Evolutionary conservation across 2,329 filamentous ascomycete genomes (phyloP).

Genomic region (Stenocarpella maydis): DNA sequence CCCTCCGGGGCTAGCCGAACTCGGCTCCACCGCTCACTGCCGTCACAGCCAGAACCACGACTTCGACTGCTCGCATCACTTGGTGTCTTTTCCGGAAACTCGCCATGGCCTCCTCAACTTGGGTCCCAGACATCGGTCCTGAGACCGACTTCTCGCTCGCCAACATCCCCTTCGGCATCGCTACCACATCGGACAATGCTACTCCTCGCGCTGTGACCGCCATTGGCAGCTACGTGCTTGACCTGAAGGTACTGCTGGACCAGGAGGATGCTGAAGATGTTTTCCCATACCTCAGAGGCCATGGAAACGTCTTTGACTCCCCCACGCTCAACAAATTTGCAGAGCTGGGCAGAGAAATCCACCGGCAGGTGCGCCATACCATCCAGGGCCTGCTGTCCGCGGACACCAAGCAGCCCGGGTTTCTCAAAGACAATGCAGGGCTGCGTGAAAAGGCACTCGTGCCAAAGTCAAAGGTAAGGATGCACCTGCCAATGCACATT

Average conservation of each 20-base stretch:
- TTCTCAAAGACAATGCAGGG: slow-evolving; percentile 68
- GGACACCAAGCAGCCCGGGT: slow-evolving; percentile 64
- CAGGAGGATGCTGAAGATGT: slow-evolving; percentile 62
- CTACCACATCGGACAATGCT: slow-evolving; percentile 59
- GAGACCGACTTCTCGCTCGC: slow-evolving; percentile 75
- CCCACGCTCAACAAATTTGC: slow-evolving; percentile 67
- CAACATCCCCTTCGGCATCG: slow-evolving; percentile 81
- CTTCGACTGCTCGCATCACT: not conserved
- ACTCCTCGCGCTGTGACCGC: slow-evolving; percentile 66
- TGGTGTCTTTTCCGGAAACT: not conserved
- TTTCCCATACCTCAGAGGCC: slow-evolving; percentile 37
- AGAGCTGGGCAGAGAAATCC: slow-evolving; percentile 71
- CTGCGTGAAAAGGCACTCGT: slow-evolving; percentile 67
- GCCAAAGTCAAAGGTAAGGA: slow-evolving; percentile 65
- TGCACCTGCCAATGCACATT: slow-evolving; percentile 79
- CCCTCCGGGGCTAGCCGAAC: slow-evolving; percentile 15
- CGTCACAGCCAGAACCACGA: not conserved
- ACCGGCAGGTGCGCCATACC: slow-evolving; percentile 72
- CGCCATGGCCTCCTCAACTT: slow-evolving; percentile 36
- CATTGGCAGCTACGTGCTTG: slow-evolving; percentile 73
- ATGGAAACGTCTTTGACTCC: slow-evolving; percentile 40
- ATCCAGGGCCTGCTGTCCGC: slow-evolving; percentile 72
- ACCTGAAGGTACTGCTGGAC: slow-evolving; percentile 68
- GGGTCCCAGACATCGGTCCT: slow-evolving; percentile 44
- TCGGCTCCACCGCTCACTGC: slow-evolving; percentile 12